phyloP scores from a whole-genome alignment of 2,329 filamentous ascomycete genomes.

The Thelonectria rubi region DNA sequence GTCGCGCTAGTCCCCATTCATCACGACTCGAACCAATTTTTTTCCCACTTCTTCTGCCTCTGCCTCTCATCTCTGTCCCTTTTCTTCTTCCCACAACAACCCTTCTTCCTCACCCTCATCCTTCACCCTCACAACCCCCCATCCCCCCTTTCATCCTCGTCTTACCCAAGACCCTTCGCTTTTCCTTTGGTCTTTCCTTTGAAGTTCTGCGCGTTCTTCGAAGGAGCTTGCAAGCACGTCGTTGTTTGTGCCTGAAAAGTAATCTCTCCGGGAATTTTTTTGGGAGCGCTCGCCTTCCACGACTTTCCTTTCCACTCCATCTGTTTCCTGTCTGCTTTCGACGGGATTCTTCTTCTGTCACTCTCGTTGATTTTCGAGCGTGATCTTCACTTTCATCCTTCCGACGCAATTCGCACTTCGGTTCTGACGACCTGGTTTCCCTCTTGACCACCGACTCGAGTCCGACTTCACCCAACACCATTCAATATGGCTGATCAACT shows the following conservation, averaged over 20 bases:
- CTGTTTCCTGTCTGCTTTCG: conserved; percentile 44
- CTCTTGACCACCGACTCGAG: conserved; percentile 33
- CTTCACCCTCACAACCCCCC: conserved; percentile 43
- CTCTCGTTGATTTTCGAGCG: conserved; percentile 44
- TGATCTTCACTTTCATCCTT: conserved; percentile 35
- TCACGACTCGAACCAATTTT: conserved; percentile 46
- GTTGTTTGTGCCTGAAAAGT: conserved; percentile 44
- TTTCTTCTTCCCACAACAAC: conserved; percentile 48
- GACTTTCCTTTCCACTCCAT: conserved; percentile 41
- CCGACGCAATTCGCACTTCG: conserved; percentile 26
- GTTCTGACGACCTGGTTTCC: conserved; percentile 34
- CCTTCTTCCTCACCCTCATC: conserved; percentile 44
- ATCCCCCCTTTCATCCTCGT: conserved; percentile 44
- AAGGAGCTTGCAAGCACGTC: conserved; percentile 49
- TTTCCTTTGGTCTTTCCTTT: conserved; percentile 59
- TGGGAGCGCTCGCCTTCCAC: conserved; percentile 47
- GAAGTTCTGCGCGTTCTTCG: conserved; percentile 56
- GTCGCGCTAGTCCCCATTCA: conserved; percentile 45
- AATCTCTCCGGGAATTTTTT: conserved; percentile 45
- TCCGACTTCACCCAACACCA: conserved; percentile 34
- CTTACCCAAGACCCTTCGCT: conserved; percentile 46
- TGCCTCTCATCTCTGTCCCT: conserved; percentile 46
- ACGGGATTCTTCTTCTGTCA: conserved; percentile 43
- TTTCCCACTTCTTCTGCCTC: conserved; percentile 44
- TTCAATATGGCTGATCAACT: conserved; percentile 82